phyloP scores from a whole-genome alignment of 257 asterid genomes.

The Solanum sitiens region DNA sequence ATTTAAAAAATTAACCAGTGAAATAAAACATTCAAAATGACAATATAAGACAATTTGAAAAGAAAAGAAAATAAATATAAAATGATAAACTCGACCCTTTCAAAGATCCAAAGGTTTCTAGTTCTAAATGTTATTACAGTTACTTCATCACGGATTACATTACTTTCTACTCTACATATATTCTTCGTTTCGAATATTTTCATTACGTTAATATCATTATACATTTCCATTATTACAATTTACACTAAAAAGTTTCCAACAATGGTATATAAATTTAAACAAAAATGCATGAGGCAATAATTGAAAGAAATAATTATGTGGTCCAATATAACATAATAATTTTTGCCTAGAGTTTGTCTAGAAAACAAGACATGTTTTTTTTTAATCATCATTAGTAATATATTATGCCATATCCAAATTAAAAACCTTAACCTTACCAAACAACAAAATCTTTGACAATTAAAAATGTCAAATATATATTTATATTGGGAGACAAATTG shows the following conservation, averaged over 20 bases:
- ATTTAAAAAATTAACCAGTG: too few species aligned
- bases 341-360: neutral
- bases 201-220: too few species aligned
- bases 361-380: neutral
- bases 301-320: neutral
- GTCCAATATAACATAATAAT: neutral
- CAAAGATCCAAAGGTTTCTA: too few species aligned
- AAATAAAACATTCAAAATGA: too few species aligned
- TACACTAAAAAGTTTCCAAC: neutral
- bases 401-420: neutral
- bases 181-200: too few species aligned
- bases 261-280: neutral
- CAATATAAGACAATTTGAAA: too few species aligned
- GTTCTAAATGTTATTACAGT: too few species aligned
- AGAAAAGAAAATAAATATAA: too few species aligned
- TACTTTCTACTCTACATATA: too few species aligned
- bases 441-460: neutral
- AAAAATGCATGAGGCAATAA: neutral
- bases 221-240: too few species aligned
- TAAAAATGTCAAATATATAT: neutral
- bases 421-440: neutral
- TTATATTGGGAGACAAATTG: neutral
- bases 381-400: neutral
- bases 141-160: too few species aligned
- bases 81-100: too few species aligned